These are phyloP conservation scores for Ophiocordyceps robertsii DNA, from an alignment of 2,329 filamentous ascomycete species.

Conservation along the genomic window DNA sequence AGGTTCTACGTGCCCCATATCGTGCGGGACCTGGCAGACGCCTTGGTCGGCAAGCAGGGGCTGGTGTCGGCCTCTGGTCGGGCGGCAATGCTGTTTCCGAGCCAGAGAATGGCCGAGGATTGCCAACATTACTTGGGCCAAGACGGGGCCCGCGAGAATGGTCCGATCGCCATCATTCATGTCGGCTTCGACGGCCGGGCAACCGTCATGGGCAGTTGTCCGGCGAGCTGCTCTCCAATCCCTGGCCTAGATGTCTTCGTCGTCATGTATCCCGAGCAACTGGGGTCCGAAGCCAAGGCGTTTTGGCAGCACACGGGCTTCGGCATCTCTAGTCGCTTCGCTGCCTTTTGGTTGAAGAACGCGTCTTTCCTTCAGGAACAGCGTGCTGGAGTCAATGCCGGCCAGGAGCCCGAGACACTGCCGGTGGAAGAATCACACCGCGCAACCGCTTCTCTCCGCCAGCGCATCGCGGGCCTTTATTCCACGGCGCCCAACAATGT, in stretches of 20 bases:
- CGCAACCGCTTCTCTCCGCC: slow-evolving; percentile 5
- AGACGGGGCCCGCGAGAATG: background rate
- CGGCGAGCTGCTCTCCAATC: background rate
- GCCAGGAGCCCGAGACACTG: background rate
- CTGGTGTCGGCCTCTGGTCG: background rate
- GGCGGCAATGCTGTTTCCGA: slow-evolving; percentile 6
- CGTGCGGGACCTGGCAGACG: slow-evolving; percentile 8
- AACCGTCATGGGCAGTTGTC: too few relatives aligned
- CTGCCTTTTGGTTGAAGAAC: slow-evolving; percentile 11
- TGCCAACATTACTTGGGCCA: slow-evolving; percentile 9
- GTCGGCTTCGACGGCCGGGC: slow-evolving; percentile 4
- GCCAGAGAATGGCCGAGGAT: slow-evolving; percentile 3
- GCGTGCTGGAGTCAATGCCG: background rate
- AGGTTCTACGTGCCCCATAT: slow-evolving; percentile 13
- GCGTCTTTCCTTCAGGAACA: slow-evolving; percentile 7
- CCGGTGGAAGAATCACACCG: slow-evolving; percentile 2
- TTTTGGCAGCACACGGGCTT: slow-evolving; percentile 17
- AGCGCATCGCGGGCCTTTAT: slow-evolving; percentile 8
- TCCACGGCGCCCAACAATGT: slow-evolving; percentile 6
- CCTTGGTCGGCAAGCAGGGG: slow-evolving; percentile 6
- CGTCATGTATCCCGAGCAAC: slow-evolving; percentile 4
- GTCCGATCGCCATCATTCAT: background rate
- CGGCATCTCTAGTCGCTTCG: slow-evolving; percentile 15
- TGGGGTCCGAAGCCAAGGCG: slow-evolving; percentile 10
- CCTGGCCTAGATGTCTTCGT: slow-evolving; percentile 5